These are phyloP conservation scores for Tolypocladium capitatum DNA, from an alignment of 2,329 filamentous ascomycete species.

Conservation along the genomic window DNA sequence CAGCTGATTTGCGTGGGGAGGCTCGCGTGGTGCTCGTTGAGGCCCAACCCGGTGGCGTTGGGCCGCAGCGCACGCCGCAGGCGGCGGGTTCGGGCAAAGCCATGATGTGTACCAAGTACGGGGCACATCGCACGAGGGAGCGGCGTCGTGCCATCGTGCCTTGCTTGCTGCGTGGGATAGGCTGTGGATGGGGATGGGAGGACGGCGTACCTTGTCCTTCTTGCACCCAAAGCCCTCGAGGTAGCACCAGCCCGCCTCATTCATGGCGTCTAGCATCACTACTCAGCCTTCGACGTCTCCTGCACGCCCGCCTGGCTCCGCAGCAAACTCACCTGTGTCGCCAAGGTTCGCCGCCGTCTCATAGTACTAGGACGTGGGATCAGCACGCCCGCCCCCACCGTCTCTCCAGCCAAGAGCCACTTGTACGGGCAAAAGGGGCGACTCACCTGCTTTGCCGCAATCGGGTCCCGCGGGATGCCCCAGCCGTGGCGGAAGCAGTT, in stretches of 20 bases:
- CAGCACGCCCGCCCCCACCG: not conserved
- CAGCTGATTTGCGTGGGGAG: not conserved
- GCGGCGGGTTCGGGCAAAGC: not conserved
- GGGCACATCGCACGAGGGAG: not conserved
- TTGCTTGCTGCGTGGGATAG: not conserved
- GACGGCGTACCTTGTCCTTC: conserved; percentile 82
- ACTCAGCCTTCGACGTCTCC: conserved; percentile 3
- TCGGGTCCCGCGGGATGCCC: conserved; percentile 76
- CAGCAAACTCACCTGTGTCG: conserved; percentile 51
- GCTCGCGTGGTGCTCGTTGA: not conserved
- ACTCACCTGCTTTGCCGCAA: conserved; percentile 63
- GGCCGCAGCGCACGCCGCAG: not conserved
- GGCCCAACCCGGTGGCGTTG: not conserved
- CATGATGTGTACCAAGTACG: too few species aligned
- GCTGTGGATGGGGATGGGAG: not conserved
- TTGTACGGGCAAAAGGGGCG: not conserved
- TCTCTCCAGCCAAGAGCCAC: not conserved
- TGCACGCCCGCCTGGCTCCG: not conserved
- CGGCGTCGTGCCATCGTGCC: not conserved
- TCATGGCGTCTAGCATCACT: conserved; percentile 67
- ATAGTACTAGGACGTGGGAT: conserved; percentile 60
- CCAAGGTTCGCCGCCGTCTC: conserved; percentile 94
- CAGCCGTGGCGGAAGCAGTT: conserved; percentile 91
- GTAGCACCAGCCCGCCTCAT: conserved; percentile 93
- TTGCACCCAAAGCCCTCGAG: conserved; percentile 91